Evolutionary conservation across 208 protist genomes (phyloP).

Genomic region (Crithidia brevicula): DNA sequence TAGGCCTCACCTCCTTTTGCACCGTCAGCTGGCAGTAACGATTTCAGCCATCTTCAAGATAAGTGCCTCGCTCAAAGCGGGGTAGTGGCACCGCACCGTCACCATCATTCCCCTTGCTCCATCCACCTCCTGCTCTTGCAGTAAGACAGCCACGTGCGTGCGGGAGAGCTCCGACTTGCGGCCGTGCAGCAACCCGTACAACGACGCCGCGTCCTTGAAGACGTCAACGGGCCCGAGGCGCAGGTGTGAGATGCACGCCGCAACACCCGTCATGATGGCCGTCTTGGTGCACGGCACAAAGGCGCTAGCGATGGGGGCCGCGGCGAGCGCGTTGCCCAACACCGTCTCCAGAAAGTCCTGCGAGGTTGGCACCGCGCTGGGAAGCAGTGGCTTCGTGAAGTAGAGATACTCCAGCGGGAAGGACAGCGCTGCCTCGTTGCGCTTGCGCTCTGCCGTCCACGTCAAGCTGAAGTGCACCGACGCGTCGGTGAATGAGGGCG

Average conservation of each 20-base stretch:
- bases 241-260: conserved; percentile 40
- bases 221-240: conserved; percentile 60
- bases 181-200: conserved; percentile 64
- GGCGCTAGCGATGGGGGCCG: conserved; percentile 41
- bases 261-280: conserved; percentile 36
- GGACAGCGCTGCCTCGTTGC: background rate
- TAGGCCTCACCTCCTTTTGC: background rate
- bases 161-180: conserved; percentile 46
- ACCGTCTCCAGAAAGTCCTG: conserved; percentile 47
- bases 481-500: conserved; percentile 34
- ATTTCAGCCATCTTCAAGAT: conserved; percentile 57
- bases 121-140: conserved; percentile 57
- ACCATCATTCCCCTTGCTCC: conserved; percentile 45
- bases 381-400: conserved; percentile 52
- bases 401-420: conserved; percentile 60
- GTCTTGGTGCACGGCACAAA: conserved; percentile 57
- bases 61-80: conserved; percentile 52
- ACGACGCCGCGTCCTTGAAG: conserved; percentile 67
- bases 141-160: conserved; percentile 69
- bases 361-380: conserved; percentile 22
- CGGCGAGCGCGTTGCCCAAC: conserved; percentile 31
- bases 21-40: conserved; percentile 8
- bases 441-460: conserved; percentile 54
- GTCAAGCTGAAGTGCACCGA: conserved; percentile 38
- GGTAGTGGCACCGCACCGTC: conserved; percentile 51